Base-by-base conservation (phyloP, 2,329 filamentous ascomycete genomes). In the Ophiocordyceps camponoti-leonardi region DNA sequence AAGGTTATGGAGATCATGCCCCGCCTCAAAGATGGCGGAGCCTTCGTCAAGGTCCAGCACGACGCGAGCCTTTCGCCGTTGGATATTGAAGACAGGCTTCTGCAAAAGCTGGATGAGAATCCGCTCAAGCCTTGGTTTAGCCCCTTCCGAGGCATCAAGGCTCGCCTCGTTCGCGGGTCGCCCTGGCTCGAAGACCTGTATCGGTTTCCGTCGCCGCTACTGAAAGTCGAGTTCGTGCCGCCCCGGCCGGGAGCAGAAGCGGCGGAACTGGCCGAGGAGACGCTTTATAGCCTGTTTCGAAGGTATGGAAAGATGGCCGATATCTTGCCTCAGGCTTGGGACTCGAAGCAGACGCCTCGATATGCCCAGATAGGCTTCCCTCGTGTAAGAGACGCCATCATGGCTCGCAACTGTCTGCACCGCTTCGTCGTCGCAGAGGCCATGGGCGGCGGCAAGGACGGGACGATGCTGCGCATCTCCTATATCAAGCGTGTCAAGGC, bases 141-240 rank as follows among this genome's bases (percentile, higher is more conserved):
- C 53, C 87, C 87, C 0, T 81, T 94, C 51, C 72, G 77, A 20
- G 66, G 73, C 14, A 80, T 94, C 47, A 73, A 76, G 43, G 78
- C 79, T 4, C 78, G 79, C 22, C 66, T 87, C 7, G 92, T 98
- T 2, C 71, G 77, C 46, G 92, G 92, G 11, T 77, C 80, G 20
- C 92, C 92, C 0, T 98, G 92, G 92, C 73, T 96, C 3, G 92
- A 96, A 57, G 92, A 98, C 58, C 67, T 98, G 26, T 83, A 86
- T 53, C 77, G 87, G 7, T 79, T 87, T 44, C 92, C 92, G 0
- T 86, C 80, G 47, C 71, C 70, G 39, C 73, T 84, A 26, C 56
- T 98, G 35, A 83, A 78, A 53, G 79, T 95, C 20, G 90, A 96
- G 57, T 96, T 95, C 51, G 72, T 90, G 8, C 77, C 87, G 4